phyloP scores from a whole-genome alignment of 2,329 filamentous ascomycete species.

The Didymella pomorum region DNA sequence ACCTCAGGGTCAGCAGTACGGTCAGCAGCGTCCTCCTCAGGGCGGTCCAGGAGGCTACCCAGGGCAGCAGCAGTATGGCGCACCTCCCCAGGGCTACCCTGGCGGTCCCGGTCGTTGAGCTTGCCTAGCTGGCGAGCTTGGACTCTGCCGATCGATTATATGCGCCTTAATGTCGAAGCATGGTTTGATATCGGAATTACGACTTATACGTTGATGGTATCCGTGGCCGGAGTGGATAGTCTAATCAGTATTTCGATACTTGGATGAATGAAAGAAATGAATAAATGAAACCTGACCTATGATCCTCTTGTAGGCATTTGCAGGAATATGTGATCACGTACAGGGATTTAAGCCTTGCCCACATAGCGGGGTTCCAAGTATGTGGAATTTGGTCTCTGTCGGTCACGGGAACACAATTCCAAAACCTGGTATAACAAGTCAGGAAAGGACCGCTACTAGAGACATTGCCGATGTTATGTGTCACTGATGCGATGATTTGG shows the following conservation, averaged over 20 bases:
- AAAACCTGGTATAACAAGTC: no score
- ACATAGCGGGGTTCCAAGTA: no score
- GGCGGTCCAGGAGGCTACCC: slow-evolving; percentile 34
- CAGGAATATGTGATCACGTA: no score
- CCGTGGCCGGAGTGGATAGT: not conserved
- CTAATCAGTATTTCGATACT: not conserved
- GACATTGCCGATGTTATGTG: no score
- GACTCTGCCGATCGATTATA: not conserved
- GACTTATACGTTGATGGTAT: not conserved
- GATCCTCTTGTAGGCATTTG: not conserved
- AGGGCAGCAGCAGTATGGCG: slow-evolving; percentile 35
- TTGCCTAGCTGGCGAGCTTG: not conserved
- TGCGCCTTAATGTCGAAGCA: not conserved
- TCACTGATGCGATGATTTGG: no score
- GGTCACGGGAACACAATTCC: no score
- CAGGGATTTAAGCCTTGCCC: no score
- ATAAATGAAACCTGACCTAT: not conserved
- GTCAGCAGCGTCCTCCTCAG: slow-evolving; percentile 33
- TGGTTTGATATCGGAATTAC: not conserved
- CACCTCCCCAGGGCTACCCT: slow-evolving; percentile 28
- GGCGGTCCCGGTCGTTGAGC: slow-evolving; percentile 18
- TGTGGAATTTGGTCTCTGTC: no score
- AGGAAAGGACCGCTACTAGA: no score
- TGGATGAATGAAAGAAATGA: not conserved
- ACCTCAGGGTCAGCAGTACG: slow-evolving; percentile 32